Conservation (phyloP, 2,329 filamentous ascomycete species). For the Botrytis sinoallii region DNA sequence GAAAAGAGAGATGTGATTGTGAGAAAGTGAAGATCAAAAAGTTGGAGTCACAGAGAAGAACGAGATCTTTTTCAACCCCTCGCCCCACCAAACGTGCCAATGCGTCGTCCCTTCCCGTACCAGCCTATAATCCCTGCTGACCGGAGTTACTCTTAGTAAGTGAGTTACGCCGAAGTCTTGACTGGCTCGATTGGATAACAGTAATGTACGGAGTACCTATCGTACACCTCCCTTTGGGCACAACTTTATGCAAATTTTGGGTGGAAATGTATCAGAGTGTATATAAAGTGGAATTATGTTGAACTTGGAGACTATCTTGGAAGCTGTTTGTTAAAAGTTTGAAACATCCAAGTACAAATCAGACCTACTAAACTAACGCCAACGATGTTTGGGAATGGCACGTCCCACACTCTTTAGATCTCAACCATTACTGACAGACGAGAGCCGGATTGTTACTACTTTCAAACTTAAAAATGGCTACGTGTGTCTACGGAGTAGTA, state of each 20-base stretch:
- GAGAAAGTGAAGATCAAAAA: conserved; percentile 13
- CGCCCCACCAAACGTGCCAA: conserved; percentile 21
- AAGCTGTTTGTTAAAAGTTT: background rate
- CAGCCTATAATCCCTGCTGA: conserved; percentile 14
- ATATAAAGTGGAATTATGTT: background rate
- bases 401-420: background rate
- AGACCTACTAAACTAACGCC: background rate
- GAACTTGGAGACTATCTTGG: background rate
- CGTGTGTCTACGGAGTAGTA: background rate
- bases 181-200: background rate
- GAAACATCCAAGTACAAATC: conserved; percentile 1
- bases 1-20: background rate
- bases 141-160: conserved; percentile 13
- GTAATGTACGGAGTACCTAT: too few species aligned
- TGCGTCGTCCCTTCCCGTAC: conserved; percentile 10
- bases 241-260: background rate
- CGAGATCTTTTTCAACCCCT: conserved; percentile 20
- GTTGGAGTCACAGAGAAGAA: conserved; percentile 15
- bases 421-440: background rate
- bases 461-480: background rate
- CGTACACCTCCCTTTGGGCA: background rate
- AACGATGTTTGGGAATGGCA: background rate
- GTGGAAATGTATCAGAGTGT: background rate
- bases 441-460: background rate
- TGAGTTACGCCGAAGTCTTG: conserved; percentile 5